Evolutionary conservation across 164 flowering plant genomes (phyloP), one percentile per base, ranked within the genome.

Genomic region (Chloranthus sessilifolius): DNA sequence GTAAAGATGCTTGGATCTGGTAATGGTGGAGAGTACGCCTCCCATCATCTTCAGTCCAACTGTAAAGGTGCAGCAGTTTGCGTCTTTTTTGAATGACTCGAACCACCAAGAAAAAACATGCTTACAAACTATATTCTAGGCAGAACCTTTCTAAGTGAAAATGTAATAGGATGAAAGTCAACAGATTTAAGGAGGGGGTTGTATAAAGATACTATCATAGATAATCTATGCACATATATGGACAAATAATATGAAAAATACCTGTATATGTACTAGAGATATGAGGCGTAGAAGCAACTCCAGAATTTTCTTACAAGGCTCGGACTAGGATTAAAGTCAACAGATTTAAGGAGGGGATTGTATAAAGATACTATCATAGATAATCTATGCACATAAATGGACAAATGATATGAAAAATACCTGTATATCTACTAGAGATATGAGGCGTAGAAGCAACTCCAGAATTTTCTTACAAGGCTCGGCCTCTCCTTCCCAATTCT

Each of bases 401-500:
- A 51, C 9, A 21, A 35, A n/a, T 23, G 22, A 37, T n/a, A 9
- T 10, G 1, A 9, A n/a, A 12, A 43, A 37, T 76, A 83, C 99
- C 81, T 88, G 99, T 59, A 86, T 76, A 67, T 94, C 99, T 24
- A 87, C 96, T 7, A 85, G 53, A 19, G 75, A 69, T 36, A 81
- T 61, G n/a, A 89, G 92, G 34, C 83, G 79, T 19, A 85, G 43
- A 56, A 83, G 88, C 64, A 89, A 70, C 56, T 87, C 95, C 8
- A 85, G 50, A 21, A 83, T 43, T 55, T 82, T 79, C 63, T 74
- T 83, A 53, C 74, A 59, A 43, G 89, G 81, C 50, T 78, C 87
- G 11, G 76, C 59, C 41, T 79, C 87, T 55, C 73, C 95, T 61
- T 82, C 80, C 91, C 77, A 76, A 22, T 71, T 82, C 63, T 74